Conservation (phyloP, 1,284 basidiomycete genomes). For the Ustilago sp. region DNA sequence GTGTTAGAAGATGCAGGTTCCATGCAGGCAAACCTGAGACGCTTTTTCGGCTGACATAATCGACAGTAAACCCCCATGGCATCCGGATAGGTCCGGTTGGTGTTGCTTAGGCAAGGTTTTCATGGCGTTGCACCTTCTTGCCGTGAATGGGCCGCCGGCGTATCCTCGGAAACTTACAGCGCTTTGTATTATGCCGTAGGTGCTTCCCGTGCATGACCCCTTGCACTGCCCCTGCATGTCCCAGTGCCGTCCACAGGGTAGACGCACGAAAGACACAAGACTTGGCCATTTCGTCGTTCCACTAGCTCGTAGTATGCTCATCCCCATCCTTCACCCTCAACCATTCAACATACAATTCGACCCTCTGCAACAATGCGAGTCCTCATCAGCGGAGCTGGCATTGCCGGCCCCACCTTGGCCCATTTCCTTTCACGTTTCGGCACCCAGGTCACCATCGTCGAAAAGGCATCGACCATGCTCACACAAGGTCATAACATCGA, state of each 20-base stretch:
- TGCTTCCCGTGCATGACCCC: too few relatives aligned
- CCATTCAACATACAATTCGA: not conserved
- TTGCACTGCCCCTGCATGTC: too few relatives aligned
- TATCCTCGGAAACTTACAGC: too few relatives aligned
- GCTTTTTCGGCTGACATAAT: not conserved
- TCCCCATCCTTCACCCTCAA: not conserved
- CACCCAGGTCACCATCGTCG: conserved; percentile 67
- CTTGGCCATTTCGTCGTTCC: not conserved
- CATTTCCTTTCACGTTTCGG: conserved; percentile 62
- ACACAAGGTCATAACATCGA: conserved; percentile 69
- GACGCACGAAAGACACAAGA: too few relatives aligned
- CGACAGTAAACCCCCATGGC: too few relatives aligned
- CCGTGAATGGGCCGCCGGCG: too few relatives aligned
- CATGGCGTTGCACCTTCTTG: too few relatives aligned
- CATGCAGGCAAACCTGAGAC: not conserved
- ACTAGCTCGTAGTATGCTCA: too few relatives aligned
- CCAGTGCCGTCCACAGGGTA: too few relatives aligned
- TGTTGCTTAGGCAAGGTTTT: too few relatives aligned
- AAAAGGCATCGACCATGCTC: conserved; percentile 60
- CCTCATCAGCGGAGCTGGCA: conserved; percentile 69
- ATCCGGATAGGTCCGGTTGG: too few relatives aligned
- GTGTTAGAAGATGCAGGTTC: not conserved
- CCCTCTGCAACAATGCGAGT: conserved; percentile 38
- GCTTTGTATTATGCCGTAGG: too few relatives aligned
- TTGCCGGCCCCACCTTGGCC: conserved; percentile 69